Evolutionary conservation across 768 basidiomycete species (phyloP), one percentile per base, ranked within the genome.

Genomic region (Amanita pseudoporphyria): DNA sequence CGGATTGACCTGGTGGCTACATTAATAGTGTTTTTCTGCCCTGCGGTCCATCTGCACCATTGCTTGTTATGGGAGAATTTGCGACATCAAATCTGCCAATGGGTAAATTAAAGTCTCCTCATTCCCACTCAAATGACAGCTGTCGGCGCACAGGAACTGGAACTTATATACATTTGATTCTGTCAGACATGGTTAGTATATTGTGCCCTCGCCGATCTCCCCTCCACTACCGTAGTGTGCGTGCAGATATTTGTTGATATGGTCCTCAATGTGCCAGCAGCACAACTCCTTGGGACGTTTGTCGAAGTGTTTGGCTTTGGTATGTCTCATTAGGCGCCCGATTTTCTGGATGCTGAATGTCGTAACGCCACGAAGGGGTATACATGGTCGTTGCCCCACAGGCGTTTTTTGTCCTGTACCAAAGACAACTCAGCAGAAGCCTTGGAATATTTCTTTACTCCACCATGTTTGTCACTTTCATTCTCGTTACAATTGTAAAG

Each of bases 281-380:
- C 47, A n/a, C 22, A 49, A 16, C 38, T 49, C 28, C 22, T 49
- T 7, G 47, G 47, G 3, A 49, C 47, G 5, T 40, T 49, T 41
- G n/a, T 49, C 6, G 47, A 49, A 26, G 26, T 49, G 28, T 26
- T 49, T 13, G 47, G 47, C 10, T 49, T 40, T 49, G 47, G 47
- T 49, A 39, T 28, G 26, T 40, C 19, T 18, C 38, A 9, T 24
- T 33, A 30, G 28, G 9, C 28, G 30, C 24, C n/a, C 5, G 39
- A 26, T n/a, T 26, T 38, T 6, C 18, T n/a, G 3, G n/a, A 16
- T 21, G n/a, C n/a, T 47, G 5, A 40, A n/a, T 39, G 24, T 18
- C 36, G 9, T 9, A 5, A 31, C 13, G 14, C 22, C 22, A 7
- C 31, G 24, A 28, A 49, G 47, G 47, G 3, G 21, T 40, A 28